Evolutionary conservation across 163 green algal genomes (phyloP), one percentile per base, ranked within the genome.

Genomic region (Chlorella variabilis): DNA sequence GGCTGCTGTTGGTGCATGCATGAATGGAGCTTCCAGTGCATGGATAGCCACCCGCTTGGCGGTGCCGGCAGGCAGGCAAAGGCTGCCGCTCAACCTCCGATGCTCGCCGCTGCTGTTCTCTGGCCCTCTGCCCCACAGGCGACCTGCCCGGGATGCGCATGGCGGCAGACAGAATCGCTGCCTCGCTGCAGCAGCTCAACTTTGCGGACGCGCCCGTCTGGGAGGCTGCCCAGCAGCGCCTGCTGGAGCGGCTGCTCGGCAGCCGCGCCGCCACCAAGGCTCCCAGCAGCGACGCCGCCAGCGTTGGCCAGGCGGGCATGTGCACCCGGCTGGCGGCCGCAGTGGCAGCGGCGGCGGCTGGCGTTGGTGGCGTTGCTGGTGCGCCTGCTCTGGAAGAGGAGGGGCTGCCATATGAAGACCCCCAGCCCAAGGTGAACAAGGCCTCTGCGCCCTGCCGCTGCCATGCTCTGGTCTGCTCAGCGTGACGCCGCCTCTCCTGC

Each of bases 311-410:
- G 45, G 15, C 45, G 45, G 11, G 45, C 11, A 54, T 54, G 59
- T 38, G 59, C 7, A 21, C n/a, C 5, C 38, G 11, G 54, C 38
- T 80, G 38, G 56, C 54, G 6, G 38, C 36, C 7, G 73, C 73
- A 38, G 56, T 68, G 36, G 42, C 13, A 2, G 62, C 18, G 0
- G 62, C 76, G 0, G 27, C 45, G 15, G 62, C 51, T 2, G n/a
- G 48, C 76, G 1, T 2, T 25, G 39, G 56, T 36, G 15, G 15
- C 13, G 17, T 4, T 81, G 41, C 29, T n/a, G n/a, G n/a, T n/a
- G n/a, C n/a, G n/a, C n/a, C n/a, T n/a, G n/a, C 71, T 11, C 67
- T 79, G 38, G 84, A 88, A 41, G 62, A 33, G 21, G 71, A 83
- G 65, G 84, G 84, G 4, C n/a, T 58, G 15, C 29, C 69, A 2